Conservation (phyloP, 2,329 filamentous ascomycete genomes). For the Xenosphaeropsis pyriputrescens region DNA sequence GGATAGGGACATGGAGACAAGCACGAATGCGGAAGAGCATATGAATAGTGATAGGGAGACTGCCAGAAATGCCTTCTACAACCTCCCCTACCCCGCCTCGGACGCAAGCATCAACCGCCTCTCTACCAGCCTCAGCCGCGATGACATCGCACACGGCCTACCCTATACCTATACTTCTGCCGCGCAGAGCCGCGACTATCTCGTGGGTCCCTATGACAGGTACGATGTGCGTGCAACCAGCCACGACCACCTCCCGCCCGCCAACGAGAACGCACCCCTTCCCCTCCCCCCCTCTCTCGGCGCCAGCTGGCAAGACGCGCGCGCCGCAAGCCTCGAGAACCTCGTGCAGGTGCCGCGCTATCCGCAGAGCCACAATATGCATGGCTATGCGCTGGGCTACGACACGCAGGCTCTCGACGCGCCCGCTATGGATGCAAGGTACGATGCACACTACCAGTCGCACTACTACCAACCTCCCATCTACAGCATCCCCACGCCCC, state of each 20-base stretch:
- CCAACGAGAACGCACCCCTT: conserved; percentile 1
- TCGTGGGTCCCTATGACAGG: no score
- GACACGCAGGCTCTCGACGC: no score
- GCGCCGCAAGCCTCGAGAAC: no score
- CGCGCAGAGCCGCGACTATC: neutral
- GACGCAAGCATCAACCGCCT: conserved; percentile 2
- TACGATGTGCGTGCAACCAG: no score
- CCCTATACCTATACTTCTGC: conserved; percentile 4
- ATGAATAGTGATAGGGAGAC: conserved; percentile 8
- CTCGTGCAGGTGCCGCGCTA: no score
- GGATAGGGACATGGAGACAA: neutral
- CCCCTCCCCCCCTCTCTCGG: neutral
- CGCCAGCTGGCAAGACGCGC: no score
- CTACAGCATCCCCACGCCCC: no score
- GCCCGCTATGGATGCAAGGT: no score
- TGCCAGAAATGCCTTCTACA: conserved; percentile 4
- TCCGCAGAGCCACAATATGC: no score
- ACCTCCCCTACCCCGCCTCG: conserved; percentile 3
- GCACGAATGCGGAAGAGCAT: conserved; percentile 2
- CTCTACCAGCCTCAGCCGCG: conserved; percentile 5
- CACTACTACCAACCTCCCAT: no score
- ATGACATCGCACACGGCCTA: conserved; percentile 7
- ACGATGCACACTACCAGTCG: no score
- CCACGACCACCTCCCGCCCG: neutral
- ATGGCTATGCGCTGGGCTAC: no score